Percentiles rank a stretch among this genome's conserved stretches.
These are phyloP conservation scores for Aeminium ludgeri DNA, from an alignment of 495 filamentous ascomycete genomes.

Conservation along the genomic window DNA sequence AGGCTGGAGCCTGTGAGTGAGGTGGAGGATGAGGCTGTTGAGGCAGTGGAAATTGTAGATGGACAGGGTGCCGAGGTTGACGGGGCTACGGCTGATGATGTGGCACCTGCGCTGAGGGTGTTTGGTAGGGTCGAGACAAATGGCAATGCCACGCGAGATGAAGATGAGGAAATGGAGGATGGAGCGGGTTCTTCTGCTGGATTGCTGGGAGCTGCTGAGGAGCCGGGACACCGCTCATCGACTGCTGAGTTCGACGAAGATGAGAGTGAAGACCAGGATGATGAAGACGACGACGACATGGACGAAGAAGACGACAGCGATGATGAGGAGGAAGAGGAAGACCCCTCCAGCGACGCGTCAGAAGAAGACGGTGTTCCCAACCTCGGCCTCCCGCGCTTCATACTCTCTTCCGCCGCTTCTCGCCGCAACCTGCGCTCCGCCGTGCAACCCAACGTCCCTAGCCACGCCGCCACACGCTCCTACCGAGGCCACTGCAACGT, in stretches of 20 bases:
- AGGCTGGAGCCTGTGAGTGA: slow-evolving; percentile 9
- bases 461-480: slow-evolving; percentile 37
- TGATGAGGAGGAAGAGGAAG: slow-evolving; percentile 23
- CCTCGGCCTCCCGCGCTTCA: slow-evolving; percentile 19
- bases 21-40: slow-evolving; percentile 4
- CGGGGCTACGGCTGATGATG: slow-evolving; percentile 5
- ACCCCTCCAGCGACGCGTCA: slow-evolving; percentile 22
- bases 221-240: background rate
- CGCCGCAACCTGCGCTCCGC: slow-evolving; percentile 26
- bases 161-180: too few relatives aligned
- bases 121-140: background rate
- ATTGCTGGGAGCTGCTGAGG: background rate
- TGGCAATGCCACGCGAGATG: background rate
- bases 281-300: slow-evolving; percentile 17
- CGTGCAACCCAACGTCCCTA: slow-evolving; percentile 39
- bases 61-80: slow-evolving; percentile 1
- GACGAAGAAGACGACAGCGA: slow-evolving; percentile 25
- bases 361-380: slow-evolving; percentile 27
- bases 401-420: slow-evolving; percentile 25
- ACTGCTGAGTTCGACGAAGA: background rate
- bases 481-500: slow-evolving; percentile 59
- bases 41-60: slow-evolving; percentile 8
- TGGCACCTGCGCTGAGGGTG: slow-evolving; percentile 2
- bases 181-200: background rate
- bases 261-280: background rate